Conservation (phyloP, 2,329 filamentous ascomycete species). For the Aureobasidium sp. region DNA sequence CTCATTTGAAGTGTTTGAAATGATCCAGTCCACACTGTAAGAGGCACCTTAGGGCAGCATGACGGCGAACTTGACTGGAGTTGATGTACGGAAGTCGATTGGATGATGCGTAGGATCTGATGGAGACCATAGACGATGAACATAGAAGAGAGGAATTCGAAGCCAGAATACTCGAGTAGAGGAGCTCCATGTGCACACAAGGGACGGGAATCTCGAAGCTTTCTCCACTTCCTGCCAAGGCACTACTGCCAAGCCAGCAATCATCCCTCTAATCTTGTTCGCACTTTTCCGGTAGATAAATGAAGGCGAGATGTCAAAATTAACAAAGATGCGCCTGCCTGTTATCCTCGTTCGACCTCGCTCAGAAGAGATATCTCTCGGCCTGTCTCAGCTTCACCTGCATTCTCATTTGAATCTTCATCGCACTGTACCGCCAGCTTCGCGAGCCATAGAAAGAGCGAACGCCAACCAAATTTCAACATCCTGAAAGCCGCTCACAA, state of each 20-base stretch:
- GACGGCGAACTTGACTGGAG: too few relatives aligned
- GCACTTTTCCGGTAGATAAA: not conserved
- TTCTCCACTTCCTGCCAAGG: not conserved
- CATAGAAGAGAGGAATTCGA: not conserved
- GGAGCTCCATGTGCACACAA: not conserved
- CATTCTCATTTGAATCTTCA: not conserved
- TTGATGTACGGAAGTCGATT: too few relatives aligned
- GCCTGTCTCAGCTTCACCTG: not conserved
- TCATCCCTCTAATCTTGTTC: not conserved
- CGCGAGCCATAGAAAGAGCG: not conserved
- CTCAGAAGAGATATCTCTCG: not conserved
- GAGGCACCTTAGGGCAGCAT: not conserved
- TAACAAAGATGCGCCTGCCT: not conserved
- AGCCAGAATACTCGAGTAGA: not conserved
- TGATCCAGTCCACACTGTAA: not conserved
- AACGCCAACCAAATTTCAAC: not conserved
- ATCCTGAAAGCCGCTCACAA: not conserved
- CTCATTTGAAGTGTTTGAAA: not conserved
- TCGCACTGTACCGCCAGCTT: not conserved
- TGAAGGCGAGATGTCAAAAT: not conserved
- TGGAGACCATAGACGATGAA: not conserved
- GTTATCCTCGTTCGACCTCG: not conserved
- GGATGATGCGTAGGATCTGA: too few relatives aligned
- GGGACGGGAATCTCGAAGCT: not conserved
- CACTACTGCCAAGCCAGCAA: not conserved